A percentile compares a stretch with the other conserved stretches of the same genome.
Conservation (phyloP, 768 basidiomycete genomes). For the Calocera viscosa region DNA sequence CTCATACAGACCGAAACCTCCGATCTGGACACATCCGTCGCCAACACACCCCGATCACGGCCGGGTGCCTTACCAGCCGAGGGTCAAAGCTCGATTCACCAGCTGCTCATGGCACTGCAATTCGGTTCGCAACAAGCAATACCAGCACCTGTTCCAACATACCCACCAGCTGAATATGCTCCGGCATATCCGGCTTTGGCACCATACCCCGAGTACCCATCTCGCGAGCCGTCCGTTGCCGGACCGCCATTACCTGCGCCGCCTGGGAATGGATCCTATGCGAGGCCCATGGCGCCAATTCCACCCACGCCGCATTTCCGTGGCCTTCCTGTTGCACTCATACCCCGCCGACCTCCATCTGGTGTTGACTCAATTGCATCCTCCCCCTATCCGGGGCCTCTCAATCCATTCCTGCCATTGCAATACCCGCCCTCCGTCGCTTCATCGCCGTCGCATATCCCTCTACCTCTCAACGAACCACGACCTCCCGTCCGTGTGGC, state of each 20-base stretch:
- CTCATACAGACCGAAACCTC: not conserved
- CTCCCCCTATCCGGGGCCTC: conserved; percentile 11
- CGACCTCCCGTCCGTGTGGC: not conserved
- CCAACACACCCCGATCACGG: not conserved
- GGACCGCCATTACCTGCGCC: not conserved
- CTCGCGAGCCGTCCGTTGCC: not conserved
- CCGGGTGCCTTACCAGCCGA: not conserved
- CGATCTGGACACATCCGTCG: not conserved
- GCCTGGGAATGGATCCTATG: not conserved
- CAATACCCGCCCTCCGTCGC: conserved; percentile 11
- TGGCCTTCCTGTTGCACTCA: not conserved
- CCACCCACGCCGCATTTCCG: not conserved
- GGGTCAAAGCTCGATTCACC: not conserved
- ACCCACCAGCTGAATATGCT: not conserved
- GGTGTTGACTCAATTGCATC: not conserved
- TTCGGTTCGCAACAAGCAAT: not conserved
- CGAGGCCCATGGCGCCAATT: not conserved
- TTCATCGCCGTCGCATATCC: conserved; percentile 13
- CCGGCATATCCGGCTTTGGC: not conserved
- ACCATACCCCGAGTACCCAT: not conserved
- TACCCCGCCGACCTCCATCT: not conserved
- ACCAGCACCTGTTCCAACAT: not conserved
- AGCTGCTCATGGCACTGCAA: not conserved
- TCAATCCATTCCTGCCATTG: conserved; percentile 15
- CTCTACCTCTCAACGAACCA: conserved; percentile 8